These are phyloP conservation scores for Moesziomyces sp. DNA, from an alignment of 1,284 basidiomycete species.

Conservation along the genomic window DNA sequence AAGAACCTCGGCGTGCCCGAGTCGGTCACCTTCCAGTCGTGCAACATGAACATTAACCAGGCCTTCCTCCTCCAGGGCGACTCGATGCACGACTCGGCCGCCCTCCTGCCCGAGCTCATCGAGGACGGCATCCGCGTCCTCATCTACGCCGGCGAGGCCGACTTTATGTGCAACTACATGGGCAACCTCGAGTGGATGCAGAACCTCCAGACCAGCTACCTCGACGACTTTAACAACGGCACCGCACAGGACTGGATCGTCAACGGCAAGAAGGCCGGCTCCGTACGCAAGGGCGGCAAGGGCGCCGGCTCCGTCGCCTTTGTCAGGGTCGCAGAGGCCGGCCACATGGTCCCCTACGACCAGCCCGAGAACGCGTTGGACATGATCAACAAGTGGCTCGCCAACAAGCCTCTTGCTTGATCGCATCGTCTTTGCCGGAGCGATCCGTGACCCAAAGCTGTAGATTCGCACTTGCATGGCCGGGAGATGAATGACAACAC, in stretches of 20 bases:
- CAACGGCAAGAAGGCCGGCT: constrained; percentile 56
- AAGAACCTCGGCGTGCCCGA: constrained; percentile 77
- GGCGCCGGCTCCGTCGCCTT: constrained; percentile 61
- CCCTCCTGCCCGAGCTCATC: constrained; percentile 79
- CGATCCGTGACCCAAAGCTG: background rate
- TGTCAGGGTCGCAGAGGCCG: constrained; percentile 51
- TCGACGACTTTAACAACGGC: constrained; percentile 56
- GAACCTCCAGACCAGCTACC: constrained; percentile 54
- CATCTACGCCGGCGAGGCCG: constrained; percentile 86
- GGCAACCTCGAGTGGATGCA: constrained; percentile 64
- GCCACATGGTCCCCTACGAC: constrained; percentile 74
- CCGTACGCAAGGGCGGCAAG: constrained; percentile 56
- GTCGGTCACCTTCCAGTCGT: constrained; percentile 74
- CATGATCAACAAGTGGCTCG: constrained; percentile 73
- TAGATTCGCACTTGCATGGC: background rate
- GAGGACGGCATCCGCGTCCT: constrained; percentile 80
- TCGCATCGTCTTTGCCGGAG: background rate
- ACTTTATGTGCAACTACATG: constrained; percentile 73
- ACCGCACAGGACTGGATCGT: constrained; percentile 46
- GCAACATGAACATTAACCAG: constrained; percentile 73
- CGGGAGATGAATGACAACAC: too few species aligned
- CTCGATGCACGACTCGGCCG: constrained; percentile 80
- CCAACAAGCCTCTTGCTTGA: constrained; percentile 68
- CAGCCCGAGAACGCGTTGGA: constrained; percentile 79
- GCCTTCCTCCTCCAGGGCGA: constrained; percentile 80